These are phyloP conservation scores for Nidula niveotomentosa DNA, from an alignment of 1,284 basidiomycete genomes.

Conservation along the genomic window DNA sequence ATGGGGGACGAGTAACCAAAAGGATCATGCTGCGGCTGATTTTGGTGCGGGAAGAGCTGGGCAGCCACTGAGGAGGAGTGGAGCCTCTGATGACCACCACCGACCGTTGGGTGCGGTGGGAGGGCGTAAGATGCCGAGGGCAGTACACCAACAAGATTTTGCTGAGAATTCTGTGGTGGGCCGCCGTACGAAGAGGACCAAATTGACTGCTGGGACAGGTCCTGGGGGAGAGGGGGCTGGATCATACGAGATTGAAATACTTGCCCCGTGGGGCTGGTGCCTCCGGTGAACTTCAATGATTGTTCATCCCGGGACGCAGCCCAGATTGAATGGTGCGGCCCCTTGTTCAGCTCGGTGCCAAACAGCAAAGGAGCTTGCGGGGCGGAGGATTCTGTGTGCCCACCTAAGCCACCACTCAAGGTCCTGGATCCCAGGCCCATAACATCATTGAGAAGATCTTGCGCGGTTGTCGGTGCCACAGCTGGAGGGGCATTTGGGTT, in stretches of 20 bases:
- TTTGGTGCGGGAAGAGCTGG: conserved; percentile 12
- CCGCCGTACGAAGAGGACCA: conserved; percentile 32
- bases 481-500: conserved; percentile 9
- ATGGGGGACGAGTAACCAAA: conserved; percentile 20
- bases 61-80: conserved; percentile 20
- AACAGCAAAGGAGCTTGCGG: conserved; percentile 42
- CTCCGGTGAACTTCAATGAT: conserved; percentile 27
- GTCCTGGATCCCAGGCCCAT: conserved; percentile 22
- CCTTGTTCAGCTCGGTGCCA: conserved; percentile 35
- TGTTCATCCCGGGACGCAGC: conserved; percentile 48
- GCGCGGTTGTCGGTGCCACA: conserved; percentile 47
- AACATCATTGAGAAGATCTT: conserved; percentile 61
- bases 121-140: conserved; percentile 22
- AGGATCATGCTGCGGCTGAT: conserved; percentile 21
- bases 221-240: conserved; percentile 16
- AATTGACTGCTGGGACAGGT: conserved; percentile 30
- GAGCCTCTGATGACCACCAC: conserved; percentile 20
- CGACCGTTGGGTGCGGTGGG: conserved; percentile 14
- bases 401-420: conserved; percentile 5
- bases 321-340: conserved; percentile 51
- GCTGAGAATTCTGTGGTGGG: conserved; percentile 25
- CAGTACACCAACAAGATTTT: conserved; percentile 20
- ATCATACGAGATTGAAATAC: conserved; percentile 17
- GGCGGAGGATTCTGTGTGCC: conserved; percentile 27
- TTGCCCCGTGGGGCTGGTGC: conserved; percentile 17